Evolutionary conservation across 495 filamentous ascomycete species (phyloP).

Genomic region (Neurospora sp.): DNA sequence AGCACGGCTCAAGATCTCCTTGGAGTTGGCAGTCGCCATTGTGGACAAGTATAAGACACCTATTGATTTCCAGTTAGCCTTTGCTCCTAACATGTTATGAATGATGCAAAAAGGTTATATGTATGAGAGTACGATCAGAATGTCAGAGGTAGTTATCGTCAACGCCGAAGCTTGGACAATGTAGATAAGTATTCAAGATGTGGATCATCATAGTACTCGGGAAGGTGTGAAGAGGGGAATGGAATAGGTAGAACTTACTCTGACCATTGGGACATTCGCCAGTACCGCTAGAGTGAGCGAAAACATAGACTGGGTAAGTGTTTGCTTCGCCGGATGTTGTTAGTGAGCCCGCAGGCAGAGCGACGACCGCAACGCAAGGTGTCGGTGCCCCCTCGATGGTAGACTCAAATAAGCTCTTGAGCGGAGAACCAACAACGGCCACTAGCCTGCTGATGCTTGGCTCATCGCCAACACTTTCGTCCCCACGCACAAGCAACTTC

Average conservation of each 20-base stretch:
- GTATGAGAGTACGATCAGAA: constrained; percentile 56
- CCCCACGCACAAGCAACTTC: constrained; percentile 41
- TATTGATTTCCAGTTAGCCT: constrained; percentile 41
- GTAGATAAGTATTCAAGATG: constrained; percentile 96
- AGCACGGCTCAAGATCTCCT: constrained; percentile 42
- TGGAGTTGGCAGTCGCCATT: constrained; percentile 24
- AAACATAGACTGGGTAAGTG: constrained; percentile 55
- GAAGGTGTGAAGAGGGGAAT: constrained; percentile 7
- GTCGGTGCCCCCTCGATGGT: constrained; percentile 61
- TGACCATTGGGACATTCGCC: constrained; percentile 80
- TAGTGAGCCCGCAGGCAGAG: constrained; percentile 49
- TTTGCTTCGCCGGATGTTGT: constrained; percentile 24
- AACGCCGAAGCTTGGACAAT: constrained; percentile 81
- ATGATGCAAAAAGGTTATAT: constrained; percentile 11
- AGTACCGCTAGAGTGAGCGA: constrained; percentile 73
- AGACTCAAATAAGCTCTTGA: constrained; percentile 57
- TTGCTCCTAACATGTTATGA: constrained; percentile 6
- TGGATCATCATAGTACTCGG: constrained; percentile 62
- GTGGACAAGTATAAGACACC: constrained; percentile 64
- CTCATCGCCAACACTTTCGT: constrained; percentile 15
- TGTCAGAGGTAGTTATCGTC: constrained; percentile 85
- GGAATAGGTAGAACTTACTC: constrained; percentile 51
- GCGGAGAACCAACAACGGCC: constrained; percentile 57
- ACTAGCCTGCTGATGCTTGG: constrained; percentile 36
- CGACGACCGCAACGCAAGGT: constrained; percentile 65